These are phyloP conservation scores for Rhizopus sp. DNA, from an alignment of 371 early-diverging fungal genomes.

Conservation along the genomic window DNA sequence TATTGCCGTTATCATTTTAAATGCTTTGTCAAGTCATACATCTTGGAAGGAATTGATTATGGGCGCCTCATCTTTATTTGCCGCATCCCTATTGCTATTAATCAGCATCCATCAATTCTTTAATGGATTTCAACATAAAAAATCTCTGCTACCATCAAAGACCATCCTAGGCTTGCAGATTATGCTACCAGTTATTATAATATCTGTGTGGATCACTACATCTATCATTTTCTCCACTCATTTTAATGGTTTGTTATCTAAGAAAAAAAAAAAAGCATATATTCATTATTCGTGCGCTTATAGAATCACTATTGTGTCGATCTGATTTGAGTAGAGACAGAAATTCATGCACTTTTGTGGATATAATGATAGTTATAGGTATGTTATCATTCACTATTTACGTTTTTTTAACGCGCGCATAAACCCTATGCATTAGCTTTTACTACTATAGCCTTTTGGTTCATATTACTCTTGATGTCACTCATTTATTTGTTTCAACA, in stretches of 20 bases:
- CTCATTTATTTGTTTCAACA: background rate
- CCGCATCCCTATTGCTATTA: conserved; percentile 26
- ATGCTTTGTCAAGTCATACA: conserved; percentile 18
- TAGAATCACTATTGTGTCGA: background rate
- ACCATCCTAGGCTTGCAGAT: conserved; percentile 19
- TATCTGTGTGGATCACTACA: conserved; percentile 31
- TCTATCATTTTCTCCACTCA: conserved; percentile 19
- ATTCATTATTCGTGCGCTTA: background rate
- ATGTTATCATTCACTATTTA: background rate
- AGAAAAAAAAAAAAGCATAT: background rate
- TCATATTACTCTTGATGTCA: background rate
- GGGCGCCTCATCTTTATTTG: conserved; percentile 26
- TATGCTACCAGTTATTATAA: conserved; percentile 18
- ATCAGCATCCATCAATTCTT: conserved; percentile 21
- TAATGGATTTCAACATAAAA: conserved; percentile 8
- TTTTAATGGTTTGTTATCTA: conserved; percentile 18
- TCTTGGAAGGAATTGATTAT: conserved; percentile 17
- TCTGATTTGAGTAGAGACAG: background rate
- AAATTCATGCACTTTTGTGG: conserved; percentile 1
- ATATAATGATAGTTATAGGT: conserved; percentile 5
- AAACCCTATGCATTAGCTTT: background rate
- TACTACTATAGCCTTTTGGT: conserved; percentile 6
- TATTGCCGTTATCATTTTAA: conserved; percentile 30
- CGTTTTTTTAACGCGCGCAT: background rate
- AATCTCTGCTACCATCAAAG: conserved; percentile 11